Base-by-base conservation (phyloP, 2,329 filamentous ascomycete species). In the Cytospora schulzeri region DNA sequence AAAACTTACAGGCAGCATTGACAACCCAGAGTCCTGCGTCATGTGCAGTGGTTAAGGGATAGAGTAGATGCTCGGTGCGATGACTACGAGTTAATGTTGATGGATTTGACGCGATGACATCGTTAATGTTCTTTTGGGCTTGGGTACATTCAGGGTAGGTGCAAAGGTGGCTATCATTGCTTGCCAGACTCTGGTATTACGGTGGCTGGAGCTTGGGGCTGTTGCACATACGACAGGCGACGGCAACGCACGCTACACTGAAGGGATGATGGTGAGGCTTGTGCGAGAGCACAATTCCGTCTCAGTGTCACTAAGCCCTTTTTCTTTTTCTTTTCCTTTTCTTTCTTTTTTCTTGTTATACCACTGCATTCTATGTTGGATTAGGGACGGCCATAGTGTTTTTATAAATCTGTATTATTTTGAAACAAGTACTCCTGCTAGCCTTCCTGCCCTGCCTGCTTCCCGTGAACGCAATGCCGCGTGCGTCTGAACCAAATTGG, bases 11-110 rank as follows among this genome's bases (percentile, higher is more conserved):
- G 88, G 88, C 83, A 97, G 93, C 80, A 98, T 99, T 77, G 93
- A 98, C 76, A 97, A 98, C 82, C 92, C 90, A 71, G 95, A 99
- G 76, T 85, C 90, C 56, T 99, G 95, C 76, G 76, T 97, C 69
- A 98, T 99, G 95, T 99, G 95, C 88, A 96, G 92, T 79, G 94
- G 93, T 82, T 98, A 85, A 77, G 73, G 38, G 51, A 60, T 48
- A 62, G 19, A 38, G 33, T 9, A n/a, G 35, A 52, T 35, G 48
- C 45, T 38, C 17, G 41, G 41, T 51, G 55, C 24, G 60, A 59
- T 29, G 52, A 60, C 54, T 29, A 64, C 48, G 57, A 61, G 38
- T 41, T 62, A 54, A 64, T 45, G 64, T 64, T 57, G 56, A 63
- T 6, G 38, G 24, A 56, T 58, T 45, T 63, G 50, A 65, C 15